Base-by-base conservation (phyloP, 495 filamentous ascomycete species). In the Aspergillus homomorphus region DNA sequence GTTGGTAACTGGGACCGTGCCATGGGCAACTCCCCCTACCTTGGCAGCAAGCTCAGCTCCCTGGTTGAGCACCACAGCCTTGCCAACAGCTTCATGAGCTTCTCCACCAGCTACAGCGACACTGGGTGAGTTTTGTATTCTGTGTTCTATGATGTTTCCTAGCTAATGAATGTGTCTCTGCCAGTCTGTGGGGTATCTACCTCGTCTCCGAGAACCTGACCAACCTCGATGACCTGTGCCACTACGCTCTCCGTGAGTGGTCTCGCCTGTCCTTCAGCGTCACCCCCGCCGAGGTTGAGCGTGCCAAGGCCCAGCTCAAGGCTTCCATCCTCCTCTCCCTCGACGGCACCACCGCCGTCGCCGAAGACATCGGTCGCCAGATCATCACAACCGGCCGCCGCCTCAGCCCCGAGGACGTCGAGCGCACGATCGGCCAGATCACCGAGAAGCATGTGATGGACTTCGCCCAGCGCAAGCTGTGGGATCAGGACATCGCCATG, bases 181-280 rank as follows among this genome's bases (percentile, higher is more conserved):
- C n/a, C n/a, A 96, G 94, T 78, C 87, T 99, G 66, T 99, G 94
- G 94, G 94, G 94, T 77, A 97, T 98, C 82, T 99, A 99, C 84
- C 81, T 99, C 54, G 90, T 96, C 62, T 92, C 89, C 65, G 92
- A 96, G 75, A 88, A 92, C 73, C 75, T 93, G 61, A 89, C 87
- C 64, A 79, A 82, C 43, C 81, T 98, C 66, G 94, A 99, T 68
- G 94, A 99, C 74, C 87, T 98, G 38, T 85, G 96, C 67, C 95
- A 98, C 84, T 99, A 98, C 78, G 86, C 94, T 41, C 90, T 98
- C 72, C 91, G 95, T 58, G 94, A 99, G 80, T 99, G 94, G 94
- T 88, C 91, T 56, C 90, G 94, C 50, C 84, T 99, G 51, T 91
- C 89, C 53, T 84, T 84, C 81, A 85, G 82, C 74, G 94, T 99